These are phyloP conservation scores for Mikania micrantha DNA, from an alignment of 129 eudicot species.

Conservation along the genomic window DNA sequence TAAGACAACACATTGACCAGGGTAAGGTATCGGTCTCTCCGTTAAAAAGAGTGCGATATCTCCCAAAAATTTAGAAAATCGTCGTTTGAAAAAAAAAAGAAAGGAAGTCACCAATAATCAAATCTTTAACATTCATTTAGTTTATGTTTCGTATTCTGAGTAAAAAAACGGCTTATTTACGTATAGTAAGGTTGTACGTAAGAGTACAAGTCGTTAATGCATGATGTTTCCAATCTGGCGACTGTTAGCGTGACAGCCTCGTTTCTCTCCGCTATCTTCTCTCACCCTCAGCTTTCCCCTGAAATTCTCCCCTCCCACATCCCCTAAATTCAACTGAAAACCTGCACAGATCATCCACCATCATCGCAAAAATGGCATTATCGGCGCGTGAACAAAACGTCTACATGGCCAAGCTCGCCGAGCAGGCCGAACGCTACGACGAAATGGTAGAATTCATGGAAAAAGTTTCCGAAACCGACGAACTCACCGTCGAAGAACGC, in stretches of 20 bases:
- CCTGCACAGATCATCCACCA: not conserved
- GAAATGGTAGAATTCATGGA: constrained; percentile 70
- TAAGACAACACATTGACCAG: too few species aligned
- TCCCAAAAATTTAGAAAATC: too few species aligned
- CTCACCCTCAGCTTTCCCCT: constrained; percentile 20
- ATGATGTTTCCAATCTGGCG: not conserved
- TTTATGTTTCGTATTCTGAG: too few species aligned
- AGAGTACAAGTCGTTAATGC: not conserved
- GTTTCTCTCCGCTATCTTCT: constrained; percentile 22
- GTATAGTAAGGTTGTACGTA: not conserved
- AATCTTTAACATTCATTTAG: too few species aligned
- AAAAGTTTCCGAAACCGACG: constrained; percentile 45
- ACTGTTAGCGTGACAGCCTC: constrained; percentile 1
- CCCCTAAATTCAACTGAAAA: constrained; percentile 26
- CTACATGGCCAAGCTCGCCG: constrained; percentile 49
- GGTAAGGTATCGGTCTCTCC: too few species aligned
- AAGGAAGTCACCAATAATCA: too few species aligned
- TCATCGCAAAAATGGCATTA: constrained; percentile 16
- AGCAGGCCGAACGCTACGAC: constrained; percentile 59
- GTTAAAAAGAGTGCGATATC: too few species aligned
- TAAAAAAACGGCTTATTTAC: not conserved
- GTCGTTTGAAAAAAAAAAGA: too few species aligned
- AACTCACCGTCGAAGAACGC: constrained; percentile 48
- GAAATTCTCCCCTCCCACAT: constrained; percentile 17
- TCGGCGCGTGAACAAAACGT: constrained; percentile 41